These are phyloP conservation scores for Cytospora mali DNA, from an alignment of 2,329 filamentous ascomycete species.

Conservation along the genomic window DNA sequence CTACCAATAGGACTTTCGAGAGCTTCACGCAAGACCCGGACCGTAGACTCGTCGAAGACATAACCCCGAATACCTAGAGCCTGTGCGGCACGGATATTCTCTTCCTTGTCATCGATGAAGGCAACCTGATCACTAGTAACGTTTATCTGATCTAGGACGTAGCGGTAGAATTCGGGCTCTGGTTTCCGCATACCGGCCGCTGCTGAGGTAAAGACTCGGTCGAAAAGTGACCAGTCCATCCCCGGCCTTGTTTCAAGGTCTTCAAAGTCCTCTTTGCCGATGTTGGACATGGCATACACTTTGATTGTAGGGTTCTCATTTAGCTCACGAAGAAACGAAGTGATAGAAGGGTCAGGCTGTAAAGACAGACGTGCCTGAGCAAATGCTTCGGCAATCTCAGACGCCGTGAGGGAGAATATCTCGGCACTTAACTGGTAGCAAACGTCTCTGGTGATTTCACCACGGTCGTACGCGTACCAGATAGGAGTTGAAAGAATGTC, in stretches of 20 bases:
- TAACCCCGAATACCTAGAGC: constrained; percentile 35
- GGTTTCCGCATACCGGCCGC: constrained; percentile 40
- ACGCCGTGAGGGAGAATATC: constrained; percentile 32
- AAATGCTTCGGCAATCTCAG: constrained; percentile 36
- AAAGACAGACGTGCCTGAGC: constrained; percentile 35
- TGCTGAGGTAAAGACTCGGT: constrained; percentile 39
- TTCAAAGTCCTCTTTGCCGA: constrained; percentile 35
- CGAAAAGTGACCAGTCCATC: constrained; percentile 39
- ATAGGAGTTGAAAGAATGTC: constrained; percentile 34
- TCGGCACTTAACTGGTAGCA: constrained; percentile 32
- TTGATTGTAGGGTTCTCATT: constrained; percentile 27
- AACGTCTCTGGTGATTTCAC: constrained; percentile 33
- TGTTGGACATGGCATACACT: constrained; percentile 40
- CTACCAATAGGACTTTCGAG: not conserved
- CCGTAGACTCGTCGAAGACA: constrained; percentile 21
- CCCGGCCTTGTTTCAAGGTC: constrained; percentile 32
- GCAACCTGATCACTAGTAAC: not conserved
- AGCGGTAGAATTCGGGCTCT: constrained; percentile 37
- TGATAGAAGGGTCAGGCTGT: constrained; percentile 32
- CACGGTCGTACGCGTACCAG: constrained; percentile 37
- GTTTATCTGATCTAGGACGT: constrained; percentile 35
- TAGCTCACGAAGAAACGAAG: constrained; percentile 32
- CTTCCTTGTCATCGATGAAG: constrained; percentile 8
- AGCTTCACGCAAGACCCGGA: not conserved
- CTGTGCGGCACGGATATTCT: constrained; percentile 1